Percentiles rank a stretch among this genome's conserved stretches.
Evolutionary conservation across 306 rosid genomes (phyloP).

Genomic region (Sindora glabra): DNA sequence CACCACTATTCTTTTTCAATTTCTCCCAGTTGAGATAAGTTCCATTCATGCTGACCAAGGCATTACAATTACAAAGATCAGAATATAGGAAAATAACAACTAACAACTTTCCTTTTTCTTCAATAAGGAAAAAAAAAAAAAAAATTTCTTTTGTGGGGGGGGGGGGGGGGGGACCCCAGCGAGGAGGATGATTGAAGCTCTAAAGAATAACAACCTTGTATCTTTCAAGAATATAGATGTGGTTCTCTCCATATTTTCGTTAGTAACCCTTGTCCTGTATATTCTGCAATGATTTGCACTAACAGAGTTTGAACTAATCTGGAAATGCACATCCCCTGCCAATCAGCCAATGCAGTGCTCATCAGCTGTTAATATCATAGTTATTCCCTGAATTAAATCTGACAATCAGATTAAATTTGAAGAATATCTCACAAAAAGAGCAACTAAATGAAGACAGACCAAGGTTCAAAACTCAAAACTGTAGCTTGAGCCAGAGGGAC

Average conservation of each 20-base stretch:
- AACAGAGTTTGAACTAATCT: slow-evolving; percentile 61
- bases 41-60: slow-evolving; percentile 71
- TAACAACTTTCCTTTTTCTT: no score
- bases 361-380: slow-evolving; percentile 57
- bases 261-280: slow-evolving; percentile 37
- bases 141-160: not conserved
- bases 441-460: not conserved
- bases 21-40: slow-evolving; percentile 84
- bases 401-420: not conserved
- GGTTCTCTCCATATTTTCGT: slow-evolving; percentile 34
- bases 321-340: slow-evolving; percentile 52
- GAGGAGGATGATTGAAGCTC: no score
- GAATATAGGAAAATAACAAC: not conserved
- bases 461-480: not conserved
- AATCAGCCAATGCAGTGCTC: slow-evolving; percentile 73
- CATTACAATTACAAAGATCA: slow-evolving; percentile 23
- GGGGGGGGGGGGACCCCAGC: no score
- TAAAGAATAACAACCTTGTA: slow-evolving; percentile 47
- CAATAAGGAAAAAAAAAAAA: no score
- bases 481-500: not conserved
- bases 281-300: slow-evolving; percentile 77
- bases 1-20: slow-evolving; percentile 46
- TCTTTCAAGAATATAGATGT: slow-evolving; percentile 61
- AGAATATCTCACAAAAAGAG: not conserved
- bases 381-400: slow-evolving; percentile 56